A percentile compares a stretch with the other conserved stretches of the same genome.
Evolutionary conservation across 306 rosid species (phyloP).

Genomic region (Prunus mira): DNA sequence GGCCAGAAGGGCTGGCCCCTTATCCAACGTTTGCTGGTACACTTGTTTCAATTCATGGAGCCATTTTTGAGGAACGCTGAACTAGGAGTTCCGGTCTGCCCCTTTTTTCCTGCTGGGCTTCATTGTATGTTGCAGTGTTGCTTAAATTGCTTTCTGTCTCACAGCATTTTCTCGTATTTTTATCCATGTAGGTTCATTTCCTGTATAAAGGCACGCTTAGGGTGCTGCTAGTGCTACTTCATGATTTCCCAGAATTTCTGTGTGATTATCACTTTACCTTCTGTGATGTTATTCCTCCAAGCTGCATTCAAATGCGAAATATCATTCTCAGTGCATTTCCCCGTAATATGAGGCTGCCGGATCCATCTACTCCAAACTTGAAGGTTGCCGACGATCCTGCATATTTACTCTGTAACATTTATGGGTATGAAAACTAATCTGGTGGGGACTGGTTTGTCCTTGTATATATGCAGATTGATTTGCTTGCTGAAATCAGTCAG

Average conservation of each 20-base stretch:
- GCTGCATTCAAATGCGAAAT: conserved; percentile 97
- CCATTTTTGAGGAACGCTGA: conserved; percentile 97
- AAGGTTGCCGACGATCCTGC: conserved; percentile 48
- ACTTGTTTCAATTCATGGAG: conserved; percentile 92
- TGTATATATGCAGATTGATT: conserved; percentile 66
- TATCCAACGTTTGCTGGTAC: conserved; percentile 86
- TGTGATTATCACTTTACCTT: conserved; percentile 96
- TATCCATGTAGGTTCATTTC: conserved; percentile 58
- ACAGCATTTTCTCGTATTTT: background rate
- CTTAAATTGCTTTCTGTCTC: background rate
- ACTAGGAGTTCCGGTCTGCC: conserved; percentile 75
- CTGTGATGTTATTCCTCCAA: conserved; percentile 95
- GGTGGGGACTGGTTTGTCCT: conserved; percentile 8
- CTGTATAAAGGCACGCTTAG: conserved; percentile 95
- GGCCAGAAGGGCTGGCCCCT: conserved; percentile 92
- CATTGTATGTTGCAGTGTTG: conserved; percentile 6
- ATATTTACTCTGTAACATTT: background rate
- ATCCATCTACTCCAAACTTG: conserved; percentile 88
- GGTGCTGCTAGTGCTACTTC: conserved; percentile 93
- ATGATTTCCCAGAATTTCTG: conserved; percentile 93
- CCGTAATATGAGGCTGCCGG: conserved; percentile 96
- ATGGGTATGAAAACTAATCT: background rate
- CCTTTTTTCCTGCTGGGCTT: conserved; percentile 1
- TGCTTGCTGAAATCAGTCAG: conserved; percentile 84
- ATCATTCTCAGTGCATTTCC: conserved; percentile 98